A percentile compares a stretch with the other conserved stretches of the same genome.
Conservation (phyloP, 495 filamentous ascomycete species). For the Arthonia radiata region DNA sequence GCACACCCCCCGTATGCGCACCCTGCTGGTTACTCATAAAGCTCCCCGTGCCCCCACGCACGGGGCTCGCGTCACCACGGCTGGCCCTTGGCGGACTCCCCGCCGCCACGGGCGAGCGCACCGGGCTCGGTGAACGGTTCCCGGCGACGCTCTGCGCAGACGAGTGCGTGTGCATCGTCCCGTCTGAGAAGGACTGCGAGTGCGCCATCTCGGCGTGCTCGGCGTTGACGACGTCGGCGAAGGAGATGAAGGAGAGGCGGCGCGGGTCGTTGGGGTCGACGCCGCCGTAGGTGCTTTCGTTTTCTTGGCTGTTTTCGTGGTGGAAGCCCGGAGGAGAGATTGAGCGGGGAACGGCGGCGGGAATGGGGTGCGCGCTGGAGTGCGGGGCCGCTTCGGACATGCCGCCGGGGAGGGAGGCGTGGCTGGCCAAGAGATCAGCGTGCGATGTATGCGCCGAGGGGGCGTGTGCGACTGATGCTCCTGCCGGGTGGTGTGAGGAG, state of each 20-base stretch:
- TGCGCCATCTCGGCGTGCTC: conserved; percentile 36
- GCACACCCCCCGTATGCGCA: conserved; percentile 14
- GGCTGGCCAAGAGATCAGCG: no score
- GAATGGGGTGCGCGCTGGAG: no score
- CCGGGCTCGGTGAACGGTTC: conserved; percentile 49
- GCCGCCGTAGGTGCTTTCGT: conserved; percentile 25
- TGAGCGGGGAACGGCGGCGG: no score
- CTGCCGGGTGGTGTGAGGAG: conserved; percentile 52
- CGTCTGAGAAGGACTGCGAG: conserved; percentile 20
- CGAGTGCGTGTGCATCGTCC: conserved; percentile 8
- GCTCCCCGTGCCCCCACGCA: conserved; percentile 15
- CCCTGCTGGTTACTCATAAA: conserved; percentile 17
- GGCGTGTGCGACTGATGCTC: conserved; percentile 32
- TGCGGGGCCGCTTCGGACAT: no score
- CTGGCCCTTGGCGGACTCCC: no score
- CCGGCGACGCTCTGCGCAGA: no score
- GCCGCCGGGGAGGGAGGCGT: no score
- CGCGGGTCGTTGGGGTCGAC: conserved; percentile 55
- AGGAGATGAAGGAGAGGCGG: conserved; percentile 74
- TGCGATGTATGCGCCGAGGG: no score
- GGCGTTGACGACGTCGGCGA: conserved; percentile 80
- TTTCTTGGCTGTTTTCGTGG: no score
- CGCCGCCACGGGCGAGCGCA: conserved; percentile 44
- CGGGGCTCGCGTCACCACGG: conserved; percentile 12
- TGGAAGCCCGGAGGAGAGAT: no score